phyloP scores from a whole-genome alignment of 768 basidiomycete species.

The Hericium alpestre region DNA sequence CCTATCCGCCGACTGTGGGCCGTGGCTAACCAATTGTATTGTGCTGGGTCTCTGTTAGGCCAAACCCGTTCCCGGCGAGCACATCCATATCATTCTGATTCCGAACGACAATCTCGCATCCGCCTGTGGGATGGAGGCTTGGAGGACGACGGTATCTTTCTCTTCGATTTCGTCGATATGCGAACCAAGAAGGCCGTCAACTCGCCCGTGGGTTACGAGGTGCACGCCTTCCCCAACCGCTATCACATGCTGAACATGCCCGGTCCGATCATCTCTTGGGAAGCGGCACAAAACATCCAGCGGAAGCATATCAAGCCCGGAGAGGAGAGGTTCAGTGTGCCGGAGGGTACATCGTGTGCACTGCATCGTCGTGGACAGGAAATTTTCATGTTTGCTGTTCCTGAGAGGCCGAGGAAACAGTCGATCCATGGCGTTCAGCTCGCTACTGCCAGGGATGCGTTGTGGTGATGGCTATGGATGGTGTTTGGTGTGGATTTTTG shows the following conservation, averaged over 20 bases:
- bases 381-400: no score
- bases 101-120: background rate
- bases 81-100: background rate
- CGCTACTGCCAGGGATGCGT: no score
- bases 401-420: no score
- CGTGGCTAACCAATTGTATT: no score
- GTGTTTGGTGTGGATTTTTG: no score
- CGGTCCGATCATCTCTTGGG: background rate
- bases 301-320: background rate
- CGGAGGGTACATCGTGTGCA: background rate
- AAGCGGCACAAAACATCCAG: background rate
- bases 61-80: background rate
- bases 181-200: background rate
- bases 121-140: background rate
- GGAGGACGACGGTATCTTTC: background rate
- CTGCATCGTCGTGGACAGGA: background rate
- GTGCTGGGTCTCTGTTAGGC: background rate
- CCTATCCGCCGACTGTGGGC: no score
- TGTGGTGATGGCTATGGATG: no score
- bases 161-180: background rate
- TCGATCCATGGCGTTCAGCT: no score
- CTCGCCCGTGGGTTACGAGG: background rate
- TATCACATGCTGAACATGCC: background rate
- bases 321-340: background rate
- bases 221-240: background rate